Evolutionary conservation across 441 rosid genomes (phyloP), one percentile per base, ranked within the genome.

Genomic region (Omphalea diandra): DNA sequence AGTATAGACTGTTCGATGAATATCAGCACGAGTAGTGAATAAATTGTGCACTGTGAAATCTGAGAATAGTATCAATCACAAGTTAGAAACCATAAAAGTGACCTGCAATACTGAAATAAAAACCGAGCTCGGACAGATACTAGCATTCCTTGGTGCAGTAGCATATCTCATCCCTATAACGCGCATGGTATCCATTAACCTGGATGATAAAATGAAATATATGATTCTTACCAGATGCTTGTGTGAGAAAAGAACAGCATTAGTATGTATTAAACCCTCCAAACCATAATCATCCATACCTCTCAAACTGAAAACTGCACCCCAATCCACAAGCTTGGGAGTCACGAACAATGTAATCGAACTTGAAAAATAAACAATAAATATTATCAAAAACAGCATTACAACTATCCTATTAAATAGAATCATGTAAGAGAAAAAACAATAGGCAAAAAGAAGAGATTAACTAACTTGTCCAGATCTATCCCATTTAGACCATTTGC

Each of bases 401-500:
- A 14, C 18, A 40, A 24, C 18, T 43, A 43, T 11, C 46, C 58
- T 47, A 14, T 15, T n/a, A 27, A 68, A 27, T 1, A 63, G 35
- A 55, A 14, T 18, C 8, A 0, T 7, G 6, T 73, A 33, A 2
- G 26, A n/a, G 33, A 62, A 17, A 20, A 49, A 31, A 18, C 15
- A 40, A 1, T 17, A 18, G 6, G 24, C 59, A 41, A 40, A 41
- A n/a, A 47, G 15, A 49, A 41, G 31, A 47, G 59, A 27, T 33
- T 43, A 22, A 72, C 84, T 73, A 78, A 89, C 95, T 87, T 89
- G 81, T 87, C 95, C 20, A 89, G 89, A 32, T 87, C 95, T 35
- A 85, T 82, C 43, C 95, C 95, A 77, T 84, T 89, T 72, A 86
- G 81, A 76, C 89, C 90, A 73, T 89, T 89, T 56, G 95, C 92